Evolutionary conservation across 2,329 filamentous ascomycete species (phyloP), one percentile per base, ranked within the genome.

Genomic region (Claviceps sp.): DNA sequence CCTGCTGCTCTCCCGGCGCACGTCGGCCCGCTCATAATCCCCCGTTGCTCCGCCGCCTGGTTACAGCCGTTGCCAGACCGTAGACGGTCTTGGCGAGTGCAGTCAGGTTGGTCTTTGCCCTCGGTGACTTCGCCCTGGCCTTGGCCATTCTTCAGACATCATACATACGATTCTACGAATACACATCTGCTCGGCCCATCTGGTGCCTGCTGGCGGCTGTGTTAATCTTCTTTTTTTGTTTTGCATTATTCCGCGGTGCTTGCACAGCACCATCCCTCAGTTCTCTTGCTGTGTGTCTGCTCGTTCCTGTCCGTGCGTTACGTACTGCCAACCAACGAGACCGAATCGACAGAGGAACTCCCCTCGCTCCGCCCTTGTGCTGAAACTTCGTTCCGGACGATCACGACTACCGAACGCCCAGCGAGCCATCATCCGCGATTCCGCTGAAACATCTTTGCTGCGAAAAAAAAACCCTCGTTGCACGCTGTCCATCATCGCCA

Each of bases 401-500:
- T 42, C n/a, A 42, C 40, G n/a, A 17, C 17, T 42, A 34, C 29
- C 26, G 23, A 49, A 49, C 47, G n/a, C 13, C 23, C 17, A 20
- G 42, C 17, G 14, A 43, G 23, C 16, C 17, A 16, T 49, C 34
- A 9, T n/a, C 37, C 5, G n/a, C n/a, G n/a, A n/a, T n/a, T n/a
- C n/a, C n/a, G 5, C 36, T 5, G n/a, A 20, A 40, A 14, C 2
- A 13, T 26, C 37, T 13, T 22, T 8, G 6, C n/a, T 23, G 5
- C 45, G 20, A 8, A 1, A 37, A 8, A 1, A 37, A 6, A 34
- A 26, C 11, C 11, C 47, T 8, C 42, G 42, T 48, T 29, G 36
- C 39, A 9, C 16, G 11, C 47, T n/a, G 9, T 52, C 39, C 44
- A 8, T 20, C n/a, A 6, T 38, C 38, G 23, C 20, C 7, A 65